Conservation (phyloP, 257 asterid species). For the Lavandula angustifolia region DNA sequence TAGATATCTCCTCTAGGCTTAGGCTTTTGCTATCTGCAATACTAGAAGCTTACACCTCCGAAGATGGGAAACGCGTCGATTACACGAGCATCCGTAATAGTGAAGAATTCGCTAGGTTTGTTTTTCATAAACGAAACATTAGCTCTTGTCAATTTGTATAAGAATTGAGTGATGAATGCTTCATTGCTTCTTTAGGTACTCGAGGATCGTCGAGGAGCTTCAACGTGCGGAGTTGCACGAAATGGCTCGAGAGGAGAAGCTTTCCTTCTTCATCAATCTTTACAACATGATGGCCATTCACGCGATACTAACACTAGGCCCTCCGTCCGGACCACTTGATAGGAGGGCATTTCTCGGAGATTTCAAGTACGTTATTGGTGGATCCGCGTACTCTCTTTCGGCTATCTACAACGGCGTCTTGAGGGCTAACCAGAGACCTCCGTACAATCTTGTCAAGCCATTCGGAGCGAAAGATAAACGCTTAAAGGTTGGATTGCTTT, state of each 20-base stretch:
- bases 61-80: constrained; percentile 72
- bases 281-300: constrained; percentile 46
- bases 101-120: constrained; percentile 92
- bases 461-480: constrained; percentile 68
- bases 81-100: constrained; percentile 86
- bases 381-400: constrained; percentile 80
- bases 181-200: constrained; percentile 51
- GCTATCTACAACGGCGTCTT: constrained; percentile 77
- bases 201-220: constrained; percentile 85
- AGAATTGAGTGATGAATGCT: constrained; percentile 14
- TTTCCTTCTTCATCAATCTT: constrained; percentile 80
- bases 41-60: constrained; percentile 81
- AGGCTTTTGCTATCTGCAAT: constrained; percentile 63
- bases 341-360: constrained; percentile 75
- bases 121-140: not conserved
- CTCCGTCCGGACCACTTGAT: constrained; percentile 72
- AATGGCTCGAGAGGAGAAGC: constrained; percentile 82
- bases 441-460: constrained; percentile 75
- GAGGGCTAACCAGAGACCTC: constrained; percentile 92
- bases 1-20: constrained; percentile 77
- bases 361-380: constrained; percentile 92
- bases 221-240: constrained; percentile 71
- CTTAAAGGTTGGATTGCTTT: constrained; percentile 49
- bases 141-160: not conserved
- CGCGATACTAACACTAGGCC: constrained; percentile 74